Conservation (phyloP, 1,284 basidiomycete species). For the Cutaneotrichosporon sp. region DNA sequence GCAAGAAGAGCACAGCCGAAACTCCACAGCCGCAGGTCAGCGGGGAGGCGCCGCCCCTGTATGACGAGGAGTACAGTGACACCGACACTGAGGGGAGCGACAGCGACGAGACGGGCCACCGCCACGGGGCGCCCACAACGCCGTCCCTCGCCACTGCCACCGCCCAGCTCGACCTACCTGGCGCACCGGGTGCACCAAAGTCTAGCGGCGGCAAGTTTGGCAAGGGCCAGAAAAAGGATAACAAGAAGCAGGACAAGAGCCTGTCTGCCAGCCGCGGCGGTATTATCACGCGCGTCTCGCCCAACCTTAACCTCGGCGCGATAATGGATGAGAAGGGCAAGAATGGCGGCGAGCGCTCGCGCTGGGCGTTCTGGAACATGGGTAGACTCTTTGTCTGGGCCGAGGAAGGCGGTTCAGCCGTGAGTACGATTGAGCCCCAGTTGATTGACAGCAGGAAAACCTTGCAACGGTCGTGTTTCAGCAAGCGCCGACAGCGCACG, state of each 20-base stretch:
- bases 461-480: constrained; percentile 79
- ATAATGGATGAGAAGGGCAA: constrained; percentile 61
- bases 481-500: constrained; percentile 81
- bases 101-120: constrained; percentile 3
- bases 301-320: constrained; percentile 57
- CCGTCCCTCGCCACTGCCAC: neutral
- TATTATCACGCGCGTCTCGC: constrained; percentile 21
- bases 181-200: neutral
- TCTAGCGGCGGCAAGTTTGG: constrained; percentile 1
- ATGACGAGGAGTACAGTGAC: constrained; percentile 18
- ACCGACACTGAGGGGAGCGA: constrained; percentile 9
- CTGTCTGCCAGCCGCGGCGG: constrained; percentile 13
- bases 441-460: constrained; percentile 59
- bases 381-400: constrained; percentile 75
- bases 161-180: constrained; percentile 4
- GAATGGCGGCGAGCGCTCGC: constrained; percentile 62
- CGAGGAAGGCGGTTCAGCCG: constrained; percentile 56
- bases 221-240: constrained; percentile 8
- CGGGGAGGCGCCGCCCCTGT: constrained; percentile 7
- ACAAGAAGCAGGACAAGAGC: constrained; percentile 12
- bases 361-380: constrained; percentile 77
- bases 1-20: constrained; percentile 11
- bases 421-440: constrained; percentile 1
- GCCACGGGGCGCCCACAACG: neutral
- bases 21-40: neutral